Evolutionary conservation across 306 rosid genomes (phyloP).

Genomic region (Ziziphus jujuba): DNA sequence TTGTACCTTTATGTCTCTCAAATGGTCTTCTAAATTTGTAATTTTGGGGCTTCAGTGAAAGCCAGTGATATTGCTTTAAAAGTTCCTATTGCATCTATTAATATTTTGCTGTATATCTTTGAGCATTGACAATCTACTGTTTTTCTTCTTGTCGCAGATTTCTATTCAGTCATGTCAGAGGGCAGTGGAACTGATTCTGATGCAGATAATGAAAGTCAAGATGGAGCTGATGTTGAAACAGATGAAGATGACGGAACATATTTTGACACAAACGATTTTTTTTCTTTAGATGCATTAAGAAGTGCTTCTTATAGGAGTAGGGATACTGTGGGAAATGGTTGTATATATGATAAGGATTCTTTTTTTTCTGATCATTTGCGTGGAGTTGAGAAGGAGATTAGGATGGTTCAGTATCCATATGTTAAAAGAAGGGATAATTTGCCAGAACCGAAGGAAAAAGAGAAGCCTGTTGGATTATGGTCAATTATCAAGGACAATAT

Average conservation of each 20-base stretch:
- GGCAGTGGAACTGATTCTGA: slow-evolving; percentile 88
- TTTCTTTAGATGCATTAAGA: slow-evolving; percentile 77
- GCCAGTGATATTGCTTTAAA: too few species aligned
- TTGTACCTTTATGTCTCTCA: background rate
- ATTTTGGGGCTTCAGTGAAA: background rate
- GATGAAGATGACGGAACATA: slow-evolving; percentile 88
- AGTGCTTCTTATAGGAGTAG: slow-evolving; percentile 89
- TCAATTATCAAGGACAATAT: slow-evolving; percentile 97
- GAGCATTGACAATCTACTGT: slow-evolving; percentile 19
- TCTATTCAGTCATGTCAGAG: slow-evolving; percentile 94
- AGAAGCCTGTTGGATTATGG: slow-evolving; percentile 91
- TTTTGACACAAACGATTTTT: slow-evolving; percentile 73
- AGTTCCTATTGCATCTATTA: too few species aligned
- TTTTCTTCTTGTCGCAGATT: slow-evolving; percentile 56
- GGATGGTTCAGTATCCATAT: slow-evolving; percentile 61
- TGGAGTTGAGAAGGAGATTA: slow-evolving; percentile 63
- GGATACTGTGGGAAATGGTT: slow-evolving; percentile 67
- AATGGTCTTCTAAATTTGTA: too few species aligned
- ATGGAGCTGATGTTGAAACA: slow-evolving; percentile 86
- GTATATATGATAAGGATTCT: slow-evolving; percentile 58
- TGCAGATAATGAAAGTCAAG: slow-evolving; percentile 93
- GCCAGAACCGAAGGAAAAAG: slow-evolving; percentile 96
- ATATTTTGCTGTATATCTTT: background rate
- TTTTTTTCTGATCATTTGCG: slow-evolving; percentile 55
- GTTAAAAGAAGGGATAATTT: slow-evolving; percentile 87